phyloP scores from a whole-genome alignment of 2,329 filamentous ascomycete genomes.

The Neoscytalidium dimidiatum region DNA sequence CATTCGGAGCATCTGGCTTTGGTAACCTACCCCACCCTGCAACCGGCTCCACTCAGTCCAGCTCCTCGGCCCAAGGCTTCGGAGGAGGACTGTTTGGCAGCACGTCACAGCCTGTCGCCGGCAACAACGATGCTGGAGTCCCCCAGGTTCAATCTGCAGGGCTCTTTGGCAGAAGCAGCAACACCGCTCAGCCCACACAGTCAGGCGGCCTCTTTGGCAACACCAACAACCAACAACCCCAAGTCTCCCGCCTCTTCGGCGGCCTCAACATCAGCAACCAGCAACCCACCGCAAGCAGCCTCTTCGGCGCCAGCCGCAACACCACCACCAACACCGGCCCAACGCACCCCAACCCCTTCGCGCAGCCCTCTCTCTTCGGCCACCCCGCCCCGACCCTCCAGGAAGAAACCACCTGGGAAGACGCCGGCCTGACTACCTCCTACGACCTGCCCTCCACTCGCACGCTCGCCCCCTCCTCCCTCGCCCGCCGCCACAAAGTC shows the following conservation, averaged over 20 bases:
- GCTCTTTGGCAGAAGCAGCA: neutral
- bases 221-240: neutral
- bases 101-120: neutral
- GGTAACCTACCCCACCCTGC: neutral
- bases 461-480: slow-evolving; percentile 53
- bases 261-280: neutral
- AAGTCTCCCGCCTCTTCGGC: neutral
- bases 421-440: slow-evolving; percentile 61
- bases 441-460: slow-evolving; percentile 63
- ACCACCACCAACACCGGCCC: neutral
- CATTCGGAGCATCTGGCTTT: neutral
- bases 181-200: neutral
- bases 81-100: neutral
- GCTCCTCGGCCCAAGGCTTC: neutral
- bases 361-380: neutral
- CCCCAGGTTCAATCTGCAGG: neutral
- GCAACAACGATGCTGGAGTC: neutral
- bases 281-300: neutral
- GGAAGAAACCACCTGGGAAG: slow-evolving; percentile 46
- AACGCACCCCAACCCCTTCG: neutral
- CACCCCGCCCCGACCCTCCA: neutral
- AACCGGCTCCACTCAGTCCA: neutral
- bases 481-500: slow-evolving; percentile 53
- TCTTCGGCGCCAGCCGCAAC: neutral
- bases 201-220: neutral